A percentile compares a stretch with the other conserved stretches of the same genome.
Conservation (phyloP, 1,139 yeast genomes). For the Sugiyamaella novakii region DNA sequence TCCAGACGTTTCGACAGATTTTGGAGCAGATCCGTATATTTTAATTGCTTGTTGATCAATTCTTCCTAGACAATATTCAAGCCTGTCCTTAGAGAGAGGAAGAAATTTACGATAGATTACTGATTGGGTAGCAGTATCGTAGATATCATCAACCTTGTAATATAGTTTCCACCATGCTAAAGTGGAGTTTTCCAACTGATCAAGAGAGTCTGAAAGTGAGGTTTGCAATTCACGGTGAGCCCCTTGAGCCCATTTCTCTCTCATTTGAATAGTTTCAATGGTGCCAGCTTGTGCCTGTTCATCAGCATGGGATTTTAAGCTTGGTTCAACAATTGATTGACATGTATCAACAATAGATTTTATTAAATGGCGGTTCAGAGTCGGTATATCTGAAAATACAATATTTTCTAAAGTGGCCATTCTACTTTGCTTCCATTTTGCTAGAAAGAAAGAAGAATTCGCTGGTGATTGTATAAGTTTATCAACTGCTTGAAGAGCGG, state of each 20-base stretch:
- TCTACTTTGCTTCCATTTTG: conserved; percentile 33
- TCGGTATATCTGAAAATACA: conserved; percentile 28
- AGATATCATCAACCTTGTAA: conserved; percentile 43
- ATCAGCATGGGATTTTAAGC: conserved; percentile 19
- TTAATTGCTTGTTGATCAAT: conserved; percentile 38
- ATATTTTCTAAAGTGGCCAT: conserved; percentile 32
- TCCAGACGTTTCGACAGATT: background rate
- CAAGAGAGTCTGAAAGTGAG: conserved; percentile 35
- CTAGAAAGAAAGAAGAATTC: conserved; percentile 35
- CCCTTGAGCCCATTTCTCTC: conserved; percentile 41
- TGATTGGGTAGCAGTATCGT: conserved; percentile 29
- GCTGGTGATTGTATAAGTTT: conserved; percentile 37
- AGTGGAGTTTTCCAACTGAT: conserved; percentile 26
- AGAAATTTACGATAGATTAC: conserved; percentile 32
- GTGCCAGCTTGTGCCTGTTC: conserved; percentile 27
- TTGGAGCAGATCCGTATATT: conserved; percentile 25
- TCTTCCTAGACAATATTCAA: conserved; percentile 41
- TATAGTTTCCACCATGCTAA: conserved; percentile 47
- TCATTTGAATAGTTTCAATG: conserved; percentile 29
- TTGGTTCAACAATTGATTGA: conserved; percentile 31
- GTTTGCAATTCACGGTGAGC: conserved; percentile 46
- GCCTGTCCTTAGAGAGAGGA: conserved; percentile 37
- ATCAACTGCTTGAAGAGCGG: conserved; percentile 36
- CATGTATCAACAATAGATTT: conserved; percentile 37
- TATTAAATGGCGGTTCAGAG: conserved; percentile 28